Base-by-base conservation (phyloP, 169 alveolate species). In the Plasmodium reichenowi region DNA sequence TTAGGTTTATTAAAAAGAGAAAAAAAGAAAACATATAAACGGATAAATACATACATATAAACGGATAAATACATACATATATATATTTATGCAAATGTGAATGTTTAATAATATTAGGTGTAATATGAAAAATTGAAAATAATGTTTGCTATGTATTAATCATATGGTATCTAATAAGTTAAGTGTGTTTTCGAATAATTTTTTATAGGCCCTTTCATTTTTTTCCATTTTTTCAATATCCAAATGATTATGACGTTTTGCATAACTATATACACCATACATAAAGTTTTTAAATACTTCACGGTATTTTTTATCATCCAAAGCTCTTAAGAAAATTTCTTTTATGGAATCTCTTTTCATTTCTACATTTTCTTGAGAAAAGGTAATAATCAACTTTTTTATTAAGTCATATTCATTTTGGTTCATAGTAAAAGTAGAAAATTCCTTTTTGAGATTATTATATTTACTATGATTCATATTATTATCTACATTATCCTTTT, bases 241-340 rank as follows among this genome's bases (percentile, higher is more conserved):
- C 50, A 72, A 54, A 43, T 72, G 54, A 43, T 22, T 72, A 52
- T 72, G 67, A n/a, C 85, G 63, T 26, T 72, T 72, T 13, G 85
- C 85, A 72, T 52, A 72, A 50, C 85, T 52, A 26, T 26, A 72
- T 3, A 72, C 8, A 54, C 85, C 85, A 10, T 72, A 15, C 20
- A 72, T 52, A 8, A 72, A 10, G 20, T 72, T 54, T 58, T 72
- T 50, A 12, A 72, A 72, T n/a, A 24, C 56, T 2, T 52, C 13
- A 13, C 43, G 85, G 56, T 24, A 72, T 72, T 22, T 54, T 38
- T 72, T 60, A 17, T 72, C 85, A 10, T 3, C 71, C 24, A 72
- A n/a, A 5, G 22, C 85, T 52, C 54, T 72, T 72, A 20, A 24
- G 54, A 72, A 38, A 13, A 72, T 54, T 2, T 72, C 59, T 4